Evolutionary conservation across 1,139 yeast species (phyloP).

Genomic region (Martiniozyma asiatica): DNA sequence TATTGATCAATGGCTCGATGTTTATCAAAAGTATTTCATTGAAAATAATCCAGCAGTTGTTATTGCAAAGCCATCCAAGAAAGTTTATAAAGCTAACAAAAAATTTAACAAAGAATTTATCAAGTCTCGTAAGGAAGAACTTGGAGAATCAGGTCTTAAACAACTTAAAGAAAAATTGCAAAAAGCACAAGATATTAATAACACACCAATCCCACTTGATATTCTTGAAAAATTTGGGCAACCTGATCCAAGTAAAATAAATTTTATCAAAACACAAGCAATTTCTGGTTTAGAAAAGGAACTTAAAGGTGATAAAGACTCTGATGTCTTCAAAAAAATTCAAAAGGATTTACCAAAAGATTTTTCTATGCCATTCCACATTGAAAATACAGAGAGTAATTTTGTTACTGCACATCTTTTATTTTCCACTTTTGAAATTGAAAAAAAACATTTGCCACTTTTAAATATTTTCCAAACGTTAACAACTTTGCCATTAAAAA

Average conservation of each 20-base stretch:
- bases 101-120: constrained; percentile 37
- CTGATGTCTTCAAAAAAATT: constrained; percentile 23
- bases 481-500: constrained; percentile 59
- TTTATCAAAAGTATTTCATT: constrained; percentile 43
- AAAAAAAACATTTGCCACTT: constrained; percentile 48
- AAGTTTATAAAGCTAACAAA: constrained; percentile 42
- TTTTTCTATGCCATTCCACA: constrained; percentile 62
- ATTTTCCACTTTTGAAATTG: constrained; percentile 52
- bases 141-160: constrained; percentile 53
- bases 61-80: constrained; percentile 63
- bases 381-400: constrained; percentile 70
- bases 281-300: constrained; percentile 33
- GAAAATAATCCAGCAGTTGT: constrained; percentile 63
- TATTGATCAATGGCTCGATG: constrained; percentile 50
- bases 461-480: constrained; percentile 54
- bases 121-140: constrained; percentile 35
- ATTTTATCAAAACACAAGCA: constrained; percentile 60
- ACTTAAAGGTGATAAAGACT: constrained; percentile 9
- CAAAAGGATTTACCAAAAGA: constrained; percentile 32
- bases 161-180: constrained; percentile 39
- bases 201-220: constrained; percentile 60
- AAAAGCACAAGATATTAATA: constrained; percentile 56
- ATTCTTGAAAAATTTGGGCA: constrained; percentile 47
- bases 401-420: constrained; percentile 64
- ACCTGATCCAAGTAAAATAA: constrained; percentile 67